A percentile compares a stretch with the other conserved stretches of the same genome.
Evolutionary conservation across 306 rosid species (phyloP).

Genomic region (Sechiopsis laciniata): DNA sequence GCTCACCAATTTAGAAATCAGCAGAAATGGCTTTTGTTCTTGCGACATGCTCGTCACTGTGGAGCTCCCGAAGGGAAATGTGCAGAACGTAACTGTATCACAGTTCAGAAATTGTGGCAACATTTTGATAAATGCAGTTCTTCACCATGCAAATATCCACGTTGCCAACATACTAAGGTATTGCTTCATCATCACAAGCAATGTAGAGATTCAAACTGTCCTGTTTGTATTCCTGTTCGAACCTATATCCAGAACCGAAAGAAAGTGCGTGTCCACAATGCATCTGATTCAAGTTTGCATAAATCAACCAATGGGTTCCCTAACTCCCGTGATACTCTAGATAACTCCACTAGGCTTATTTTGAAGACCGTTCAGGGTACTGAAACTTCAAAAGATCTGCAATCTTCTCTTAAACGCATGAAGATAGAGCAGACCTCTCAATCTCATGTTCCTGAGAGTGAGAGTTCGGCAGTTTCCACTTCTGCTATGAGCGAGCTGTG

Average conservation of each 20-base stretch:
- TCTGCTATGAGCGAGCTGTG: slow-evolving; percentile 44
- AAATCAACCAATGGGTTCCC: slow-evolving; percentile 44
- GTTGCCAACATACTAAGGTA: slow-evolving; percentile 62
- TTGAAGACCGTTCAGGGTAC: slow-evolving; percentile 35
- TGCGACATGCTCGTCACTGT: slow-evolving; percentile 79
- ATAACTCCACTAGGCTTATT: slow-evolving; percentile 37
- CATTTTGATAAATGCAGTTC: slow-evolving; percentile 56
- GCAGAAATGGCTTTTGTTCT: slow-evolving; percentile 88
- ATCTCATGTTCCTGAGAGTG: slow-evolving; percentile 48
- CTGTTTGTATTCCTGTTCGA: slow-evolving; percentile 78
- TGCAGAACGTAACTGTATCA: slow-evolving; percentile 48
- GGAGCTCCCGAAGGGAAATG: slow-evolving; percentile 76
- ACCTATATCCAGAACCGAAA: slow-evolving; percentile 36
- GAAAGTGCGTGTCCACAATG: slow-evolving; percentile 30
- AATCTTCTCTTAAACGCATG: slow-evolving; percentile 72
- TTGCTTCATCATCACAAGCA: slow-evolving; percentile 61
- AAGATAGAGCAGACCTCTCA: slow-evolving; percentile 68
- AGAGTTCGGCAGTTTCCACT: slow-evolving; percentile 40
- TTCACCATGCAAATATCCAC: slow-evolving; percentile 42
- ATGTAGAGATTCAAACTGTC: slow-evolving; percentile 62
- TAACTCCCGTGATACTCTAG: slow-evolving; percentile 45
- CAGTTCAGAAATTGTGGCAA: slow-evolving; percentile 59
- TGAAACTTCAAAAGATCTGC: slow-evolving; percentile 62
- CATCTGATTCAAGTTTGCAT: slow-evolving; percentile 48
- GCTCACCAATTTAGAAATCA: slow-evolving; percentile 52